Conservation (phyloP, 116 monocot species). For the Zostera marina region DNA sequence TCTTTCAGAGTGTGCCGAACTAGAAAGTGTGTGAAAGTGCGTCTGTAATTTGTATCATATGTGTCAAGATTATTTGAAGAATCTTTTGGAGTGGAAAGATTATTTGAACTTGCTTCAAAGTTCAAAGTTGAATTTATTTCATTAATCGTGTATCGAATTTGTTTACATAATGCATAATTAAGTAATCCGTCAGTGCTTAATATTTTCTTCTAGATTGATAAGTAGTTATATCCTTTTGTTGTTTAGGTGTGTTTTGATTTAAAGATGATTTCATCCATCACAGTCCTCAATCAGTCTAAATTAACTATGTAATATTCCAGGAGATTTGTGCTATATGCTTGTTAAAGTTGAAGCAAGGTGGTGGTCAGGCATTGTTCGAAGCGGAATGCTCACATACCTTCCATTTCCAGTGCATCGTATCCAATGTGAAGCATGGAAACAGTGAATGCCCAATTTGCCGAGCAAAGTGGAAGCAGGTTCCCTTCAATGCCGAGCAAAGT, state of each 20-base stretch:
- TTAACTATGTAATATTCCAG: constrained; percentile 7
- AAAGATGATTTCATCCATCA: no score
- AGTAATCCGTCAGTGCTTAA: no score
- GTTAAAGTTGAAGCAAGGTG: constrained; percentile 17
- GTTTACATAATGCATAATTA: no score
- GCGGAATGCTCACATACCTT: constrained; percentile 51
- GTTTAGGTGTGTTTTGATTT: no score
- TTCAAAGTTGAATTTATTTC: neutral
- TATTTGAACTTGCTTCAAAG: neutral
- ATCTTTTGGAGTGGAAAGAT: neutral
- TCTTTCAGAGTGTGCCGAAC: neutral
- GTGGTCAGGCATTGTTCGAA: constrained; percentile 39
- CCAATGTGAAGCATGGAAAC: constrained; percentile 45
- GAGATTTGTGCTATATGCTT: constrained; percentile 14
- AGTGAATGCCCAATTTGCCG: constrained; percentile 38
- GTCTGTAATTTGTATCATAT: neutral
- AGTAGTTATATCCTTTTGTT: no score
- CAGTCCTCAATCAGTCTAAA: no score
- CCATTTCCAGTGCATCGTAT: constrained; percentile 44
- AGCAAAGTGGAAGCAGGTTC: constrained; percentile 46
- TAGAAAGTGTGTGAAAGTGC: neutral
- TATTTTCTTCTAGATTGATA: no score
- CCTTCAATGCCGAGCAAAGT: constrained; percentile 25
- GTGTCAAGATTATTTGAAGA: neutral
- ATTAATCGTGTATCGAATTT: neutral